Evolutionary conservation across 768 basidiomycete genomes (phyloP).

Genomic region (Nidularia pulvinata): DNA sequence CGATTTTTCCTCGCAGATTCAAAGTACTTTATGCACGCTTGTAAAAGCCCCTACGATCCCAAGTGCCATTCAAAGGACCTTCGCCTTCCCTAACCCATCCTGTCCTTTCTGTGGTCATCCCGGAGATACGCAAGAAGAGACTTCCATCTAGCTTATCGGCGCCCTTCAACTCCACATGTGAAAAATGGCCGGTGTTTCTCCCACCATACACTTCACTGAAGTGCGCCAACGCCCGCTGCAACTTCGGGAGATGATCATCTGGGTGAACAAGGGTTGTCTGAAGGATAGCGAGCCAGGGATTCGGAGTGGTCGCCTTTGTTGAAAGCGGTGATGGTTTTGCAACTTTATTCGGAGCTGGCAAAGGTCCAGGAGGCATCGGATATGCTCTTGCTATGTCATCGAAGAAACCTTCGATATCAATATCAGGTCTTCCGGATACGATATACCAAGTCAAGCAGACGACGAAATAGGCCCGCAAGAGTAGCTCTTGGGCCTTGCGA

Average conservation of each 20-base stretch:
- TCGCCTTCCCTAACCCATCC: conserved; percentile 20
- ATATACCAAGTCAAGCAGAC: conserved; percentile 49
- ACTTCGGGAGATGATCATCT: conserved; percentile 47
- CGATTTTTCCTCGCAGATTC: too few species aligned
- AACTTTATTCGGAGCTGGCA: conserved; percentile 15
- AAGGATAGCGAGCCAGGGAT: conserved; percentile 57
- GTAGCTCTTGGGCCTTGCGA: conserved; percentile 33
- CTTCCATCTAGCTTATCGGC: conserved; percentile 53
- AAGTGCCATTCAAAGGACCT: neutral
- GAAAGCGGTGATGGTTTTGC: conserved; percentile 23
- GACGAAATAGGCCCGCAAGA: conserved; percentile 54
- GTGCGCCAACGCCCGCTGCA: conserved; percentile 55
- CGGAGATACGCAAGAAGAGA: conserved; percentile 55
- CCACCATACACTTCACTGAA: conserved; percentile 44
- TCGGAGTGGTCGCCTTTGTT: conserved; percentile 35
- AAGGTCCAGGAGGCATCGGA: conserved; percentile 12
- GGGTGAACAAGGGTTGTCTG: conserved; percentile 52
- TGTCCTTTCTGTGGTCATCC: conserved; percentile 39
- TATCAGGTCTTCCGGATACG: conserved; percentile 45
- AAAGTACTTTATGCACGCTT: neutral
- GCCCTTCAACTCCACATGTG: conserved; percentile 24
- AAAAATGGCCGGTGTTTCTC: conserved; percentile 19
- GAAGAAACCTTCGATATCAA: conserved; percentile 50
- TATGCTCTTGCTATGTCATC: conserved; percentile 15
- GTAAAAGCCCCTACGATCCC: neutral